phyloP scores from a whole-genome alignment of 176 grass and related monocot species.

The Carex kokanica region DNA sequence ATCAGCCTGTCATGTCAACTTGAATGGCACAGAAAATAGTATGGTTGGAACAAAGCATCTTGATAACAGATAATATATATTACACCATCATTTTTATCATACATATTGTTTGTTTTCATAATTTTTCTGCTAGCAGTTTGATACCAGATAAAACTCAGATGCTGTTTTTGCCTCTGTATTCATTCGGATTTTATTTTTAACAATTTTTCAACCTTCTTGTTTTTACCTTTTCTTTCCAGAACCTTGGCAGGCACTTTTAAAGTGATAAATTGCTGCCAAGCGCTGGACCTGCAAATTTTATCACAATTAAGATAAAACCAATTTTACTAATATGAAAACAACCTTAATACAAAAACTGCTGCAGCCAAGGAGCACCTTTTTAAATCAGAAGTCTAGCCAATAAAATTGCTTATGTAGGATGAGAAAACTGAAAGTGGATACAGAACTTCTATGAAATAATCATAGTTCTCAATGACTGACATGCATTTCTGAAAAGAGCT shows the following conservation, averaged over 20 bases:
- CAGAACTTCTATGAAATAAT: not conserved
- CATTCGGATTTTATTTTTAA: not conserved
- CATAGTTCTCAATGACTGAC: not conserved
- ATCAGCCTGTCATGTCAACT: slow-evolving; percentile 11
- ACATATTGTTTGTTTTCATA: not conserved
- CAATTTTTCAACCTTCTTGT: not conserved
- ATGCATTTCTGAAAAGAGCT: not conserved
- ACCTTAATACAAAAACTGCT: not conserved
- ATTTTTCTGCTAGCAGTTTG: not conserved
- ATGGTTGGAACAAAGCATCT: not conserved
- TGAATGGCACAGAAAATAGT: not conserved
- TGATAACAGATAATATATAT: not conserved
- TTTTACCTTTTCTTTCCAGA: slow-evolving; percentile 88
- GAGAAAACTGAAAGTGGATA: not conserved
- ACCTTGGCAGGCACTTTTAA: slow-evolving; percentile 71
- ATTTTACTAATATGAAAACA: not conserved
- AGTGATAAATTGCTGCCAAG: slow-evolving; percentile 78
- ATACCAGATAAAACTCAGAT: not conserved
- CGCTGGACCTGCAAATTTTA: slow-evolving; percentile 63
- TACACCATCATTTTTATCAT: not conserved
- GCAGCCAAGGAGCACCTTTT: not conserved
- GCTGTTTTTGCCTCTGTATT: not conserved
- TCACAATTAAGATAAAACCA: not conserved
- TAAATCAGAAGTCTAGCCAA: not conserved
- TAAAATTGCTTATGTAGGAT: not conserved